Evolutionary conservation across 1,284 basidiomycete species (phyloP), one percentile per base, ranked within the genome.

Genomic region (Rhizoctonia solani): DNA sequence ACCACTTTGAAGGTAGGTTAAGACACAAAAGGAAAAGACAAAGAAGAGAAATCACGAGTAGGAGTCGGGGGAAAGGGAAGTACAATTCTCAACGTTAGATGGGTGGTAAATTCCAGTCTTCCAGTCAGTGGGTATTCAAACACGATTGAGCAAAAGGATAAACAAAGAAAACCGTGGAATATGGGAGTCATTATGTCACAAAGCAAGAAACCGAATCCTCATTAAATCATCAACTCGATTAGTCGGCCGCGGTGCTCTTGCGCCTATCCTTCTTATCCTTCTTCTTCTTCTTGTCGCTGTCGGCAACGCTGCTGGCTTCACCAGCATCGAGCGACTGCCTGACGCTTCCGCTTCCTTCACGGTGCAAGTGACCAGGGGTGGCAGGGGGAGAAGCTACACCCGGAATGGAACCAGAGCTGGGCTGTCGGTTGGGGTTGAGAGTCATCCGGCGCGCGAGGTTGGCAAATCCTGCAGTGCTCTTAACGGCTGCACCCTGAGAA

Each of bases 251-350:
- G 25, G 30, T 16, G 34, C 58, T 41, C 47, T 63, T 63, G n/a
- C 47, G 58, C 47, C 52, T 63, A 39, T 63, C 58, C 55, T 58
- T 58, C 55, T 58, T 58, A 32, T 58, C 55, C n/a, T n/a, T n/a
- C 58, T 63, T 63, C 49, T 52, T 52, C 58, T 63, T 61, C 56
- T 61, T 63, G n/a, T 63, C 58, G 34, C 58, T 63, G 3, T 52
- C 58, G 29, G 58, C 58, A 8, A 63, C 58, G 25, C 58, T 63
- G 2, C 34, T 39, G 19, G 11, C 21, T 4, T 1, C 30, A 13
- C 47, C 58, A 41, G 25, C 58, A 29, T 52, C 58, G 19, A 37
- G 39, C 47, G 58, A 63, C 19, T 1, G 3, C 6, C 58, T 30
- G 14, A 23, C 23, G 27, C 49, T 52, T 11, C 27, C 58, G 23